A percentile compares a stretch with the other conserved stretches of the same genome.
phyloP scores from a whole-genome alignment of 805 yeast species.

The Wickerhamiella lipophila region DNA sequence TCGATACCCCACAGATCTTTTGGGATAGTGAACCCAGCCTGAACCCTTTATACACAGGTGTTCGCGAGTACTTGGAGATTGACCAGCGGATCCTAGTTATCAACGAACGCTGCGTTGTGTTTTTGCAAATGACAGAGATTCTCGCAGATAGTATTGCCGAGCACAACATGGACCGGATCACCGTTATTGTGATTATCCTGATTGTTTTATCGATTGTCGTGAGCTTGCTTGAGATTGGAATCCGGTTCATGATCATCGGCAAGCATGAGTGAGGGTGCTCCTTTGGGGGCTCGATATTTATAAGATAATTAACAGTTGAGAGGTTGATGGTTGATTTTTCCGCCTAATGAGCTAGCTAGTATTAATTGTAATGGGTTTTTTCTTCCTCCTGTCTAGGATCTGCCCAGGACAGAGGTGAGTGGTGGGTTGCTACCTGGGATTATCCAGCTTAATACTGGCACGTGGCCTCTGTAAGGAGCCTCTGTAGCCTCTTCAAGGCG shows the following conservation, averaged over 20 bases:
- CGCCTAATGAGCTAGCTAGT: no score
- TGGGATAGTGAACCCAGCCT: conserved; percentile 93
- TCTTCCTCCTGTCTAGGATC: no score
- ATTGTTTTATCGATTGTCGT: conserved; percentile 69
- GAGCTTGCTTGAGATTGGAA: conserved; percentile 21
- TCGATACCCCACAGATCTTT: conserved; percentile 92
- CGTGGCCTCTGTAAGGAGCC: no score
- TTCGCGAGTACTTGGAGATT: conserved; percentile 84
- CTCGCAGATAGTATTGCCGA: conserved; percentile 92
- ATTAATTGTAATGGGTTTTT: no score
- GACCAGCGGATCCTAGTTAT: conserved; percentile 89
- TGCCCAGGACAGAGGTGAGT: no score
- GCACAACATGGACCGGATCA: conserved; percentile 77
- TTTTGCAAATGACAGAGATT: conserved; percentile 83
- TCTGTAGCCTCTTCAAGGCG: no score
- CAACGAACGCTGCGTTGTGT: conserved; percentile 87
- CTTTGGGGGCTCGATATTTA: no score
- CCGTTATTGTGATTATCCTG: conserved; percentile 76
- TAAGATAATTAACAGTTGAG: no score
- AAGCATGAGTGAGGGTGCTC: background rate
- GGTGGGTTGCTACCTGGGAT: no score
- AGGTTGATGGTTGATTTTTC: no score
- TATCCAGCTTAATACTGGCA: no score
- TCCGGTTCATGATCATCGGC: conserved; percentile 14
- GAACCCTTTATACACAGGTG: conserved; percentile 81